Base-by-base conservation (phyloP, 805 yeast species). In the Ogataea nakhonphanomensis region DNA sequence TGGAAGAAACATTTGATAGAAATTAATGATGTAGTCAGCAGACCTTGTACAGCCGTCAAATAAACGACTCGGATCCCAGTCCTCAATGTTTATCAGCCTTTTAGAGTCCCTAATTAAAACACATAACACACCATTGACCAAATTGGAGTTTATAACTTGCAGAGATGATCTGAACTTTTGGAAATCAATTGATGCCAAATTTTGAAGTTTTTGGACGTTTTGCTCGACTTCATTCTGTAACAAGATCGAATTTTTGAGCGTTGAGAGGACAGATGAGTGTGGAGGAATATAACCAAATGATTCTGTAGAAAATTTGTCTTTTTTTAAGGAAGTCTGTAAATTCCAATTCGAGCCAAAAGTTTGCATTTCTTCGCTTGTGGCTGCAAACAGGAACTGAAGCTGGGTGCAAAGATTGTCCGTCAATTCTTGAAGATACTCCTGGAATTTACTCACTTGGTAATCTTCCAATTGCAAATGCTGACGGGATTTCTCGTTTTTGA, bases 241-340 rank as follows among this genome's bases (percentile, higher is more conserved):
- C 21, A 61, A 59, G 1, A 79, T 70, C 27, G 77, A 56, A 50
- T 74, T 79, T 47, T 73, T 68, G 25, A 79, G 57, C 2, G 83
- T 69, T 33, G 85, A 70, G 17, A 84, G 62, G 7, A 83, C 74
- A 53, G 82, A 84, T 1, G 88, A 69, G 39, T 68, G 67, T 1
- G 82, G 81, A 3, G 91, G 90, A 15, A 81, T 55, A 51, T 79
- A 80, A 1, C 81, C 81, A 55, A 66, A 76, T 25, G 61, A 51
- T 1, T 47, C 47, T 7, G 44, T 36, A 6, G 35, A 28, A 23
- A 34, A 23, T 5, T 44, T 14, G 12, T 48, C 43, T 23, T 50
- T 49, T 8, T 23, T 27, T 6, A 40, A 32, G 6, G 24, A 17
- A 4, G 14, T 14, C 13, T 20, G 22, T 5, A 14, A 24, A 8